Base-by-base conservation (phyloP, 2,329 filamentous ascomycete species). In the Phaeophleospora eucalypticola region DNA sequence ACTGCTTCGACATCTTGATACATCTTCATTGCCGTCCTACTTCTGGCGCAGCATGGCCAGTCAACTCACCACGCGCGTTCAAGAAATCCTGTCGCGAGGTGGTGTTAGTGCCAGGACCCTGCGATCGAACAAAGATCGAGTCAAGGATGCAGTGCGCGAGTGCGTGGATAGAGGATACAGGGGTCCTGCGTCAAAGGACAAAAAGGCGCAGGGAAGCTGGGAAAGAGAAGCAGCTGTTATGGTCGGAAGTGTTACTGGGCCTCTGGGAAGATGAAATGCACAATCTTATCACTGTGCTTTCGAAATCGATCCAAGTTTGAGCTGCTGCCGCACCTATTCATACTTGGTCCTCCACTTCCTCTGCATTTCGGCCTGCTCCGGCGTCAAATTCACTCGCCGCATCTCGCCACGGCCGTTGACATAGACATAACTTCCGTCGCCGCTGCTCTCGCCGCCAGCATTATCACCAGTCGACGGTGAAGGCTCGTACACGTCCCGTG, bases 221-320 rank as follows among this genome's bases (percentile, higher is more conserved):
- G 91, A 96, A 61, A 79, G 91, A 33, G 93, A 97, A 70, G 85
- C 90, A 39, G 89, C 90, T 1, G 90, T 97, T 39, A 96, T 97
- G 91, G 86, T 95, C 35, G 85, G 87, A 43, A 87, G 87, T 59
- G 82, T 96, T 4, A 76, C 89, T 41, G 77, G 78, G n/a, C 65
- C 69, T n/a, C 54, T 80, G 43, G 52, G 49, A 9, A 43, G 54
- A 27, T 55, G 49, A 54, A 18, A 29, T 7, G 24, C 6, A 29
- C 6, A 29, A n/a, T n/a, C n/a, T n/a, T n/a, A n/a, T n/a, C n/a
- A n/a, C n/a, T 29, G 6, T 29, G 24, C 24, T 29, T 29, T 29
- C 24, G 12, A 12, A 29, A 29, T 6, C 12, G 24, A 29, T 29
- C 24, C 24, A 12, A 29, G 24, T 7, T 7, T 29, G 24, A 29